Percentiles rank a stretch among this genome's conserved stretches.
phyloP scores from a whole-genome alignment of 768 basidiomycete species.

The Termitomyces sp. region DNA sequence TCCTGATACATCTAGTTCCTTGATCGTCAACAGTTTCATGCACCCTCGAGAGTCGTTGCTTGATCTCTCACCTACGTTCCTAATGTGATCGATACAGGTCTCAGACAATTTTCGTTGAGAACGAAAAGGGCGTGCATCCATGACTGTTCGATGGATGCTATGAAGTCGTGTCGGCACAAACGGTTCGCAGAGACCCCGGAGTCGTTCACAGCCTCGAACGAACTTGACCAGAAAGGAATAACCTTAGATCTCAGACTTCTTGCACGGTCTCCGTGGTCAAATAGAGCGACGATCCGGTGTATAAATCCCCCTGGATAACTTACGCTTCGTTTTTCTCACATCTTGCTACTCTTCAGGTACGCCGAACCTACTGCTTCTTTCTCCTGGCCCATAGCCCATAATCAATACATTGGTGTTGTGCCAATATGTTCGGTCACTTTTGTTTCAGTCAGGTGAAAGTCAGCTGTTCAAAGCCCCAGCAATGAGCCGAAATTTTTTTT shows the following conservation, averaged over 20 bases:
- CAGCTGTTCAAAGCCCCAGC: background rate
- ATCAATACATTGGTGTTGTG: background rate
- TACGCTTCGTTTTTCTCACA: slow-evolving; percentile 7
- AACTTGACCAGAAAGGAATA: background rate
- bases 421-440: background rate
- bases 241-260: background rate
- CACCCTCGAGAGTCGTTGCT: background rate
- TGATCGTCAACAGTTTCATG: background rate
- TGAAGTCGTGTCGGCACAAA: background rate
- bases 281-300: slow-evolving; percentile 6
- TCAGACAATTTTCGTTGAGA: background rate
- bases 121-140: background rate
- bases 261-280: slow-evolving; percentile 10
- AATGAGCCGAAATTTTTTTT: background rate
- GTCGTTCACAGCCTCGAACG: background rate
- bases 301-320: slow-evolving; percentile 1
- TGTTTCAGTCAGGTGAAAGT: background rate
- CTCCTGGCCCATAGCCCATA: background rate
- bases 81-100: no score
- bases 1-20: background rate
- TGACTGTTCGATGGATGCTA: background rate
- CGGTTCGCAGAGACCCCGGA: background rate
- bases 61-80: background rate
- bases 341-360: slow-evolving; percentile 8
- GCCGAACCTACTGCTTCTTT: background rate